A percentile compares a stretch with the other conserved stretches of the same genome.
phyloP scores from a whole-genome alignment of 1,284 basidiomycete species.

The Erythrobasidium hasegawianum region DNA sequence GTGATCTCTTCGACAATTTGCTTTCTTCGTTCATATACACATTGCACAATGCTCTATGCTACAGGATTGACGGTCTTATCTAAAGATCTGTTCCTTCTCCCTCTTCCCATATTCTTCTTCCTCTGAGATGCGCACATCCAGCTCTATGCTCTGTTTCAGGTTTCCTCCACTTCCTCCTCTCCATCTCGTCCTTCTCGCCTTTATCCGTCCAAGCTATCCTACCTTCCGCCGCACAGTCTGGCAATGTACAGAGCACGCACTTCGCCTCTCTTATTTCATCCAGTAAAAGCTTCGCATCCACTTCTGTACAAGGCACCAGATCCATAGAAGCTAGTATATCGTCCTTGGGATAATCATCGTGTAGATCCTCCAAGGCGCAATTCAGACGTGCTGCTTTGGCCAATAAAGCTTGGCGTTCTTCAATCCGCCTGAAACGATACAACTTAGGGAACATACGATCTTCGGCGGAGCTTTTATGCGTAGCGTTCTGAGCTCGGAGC shows the following conservation, averaged over 20 bases:
- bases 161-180: conserved; percentile 17
- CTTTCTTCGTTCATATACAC: not conserved
- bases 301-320: conserved; percentile 12
- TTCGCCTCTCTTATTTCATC: conserved; percentile 17
- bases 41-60: not conserved
- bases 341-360: not conserved
- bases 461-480: conserved; percentile 12
- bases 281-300: conserved; percentile 13
- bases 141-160: conserved; percentile 20
- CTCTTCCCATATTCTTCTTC: conserved; percentile 21
- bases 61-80: not conserved
- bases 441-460: conserved; percentile 30
- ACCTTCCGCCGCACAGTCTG: conserved; percentile 27
- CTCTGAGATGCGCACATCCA: conserved; percentile 24
- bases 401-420: conserved; percentile 8
- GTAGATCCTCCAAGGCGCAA: conserved; percentile 22
- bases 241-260: conserved; percentile 23
- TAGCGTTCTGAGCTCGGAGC: conserved; percentile 21
- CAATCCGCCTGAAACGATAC: conserved; percentile 23
- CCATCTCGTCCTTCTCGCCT: conserved; percentile 7
- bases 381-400: not conserved
- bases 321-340: conserved; percentile 24
- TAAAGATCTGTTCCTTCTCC: not conserved
- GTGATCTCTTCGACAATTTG: too few species aligned
- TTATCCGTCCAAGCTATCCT: conserved; percentile 23